A percentile compares a stretch with the other conserved stretches of the same genome.
These are phyloP conservation scores for Rachicladosporium sp. DNA, from an alignment of 2,329 filamentous ascomycete species.

Conservation along the genomic window DNA sequence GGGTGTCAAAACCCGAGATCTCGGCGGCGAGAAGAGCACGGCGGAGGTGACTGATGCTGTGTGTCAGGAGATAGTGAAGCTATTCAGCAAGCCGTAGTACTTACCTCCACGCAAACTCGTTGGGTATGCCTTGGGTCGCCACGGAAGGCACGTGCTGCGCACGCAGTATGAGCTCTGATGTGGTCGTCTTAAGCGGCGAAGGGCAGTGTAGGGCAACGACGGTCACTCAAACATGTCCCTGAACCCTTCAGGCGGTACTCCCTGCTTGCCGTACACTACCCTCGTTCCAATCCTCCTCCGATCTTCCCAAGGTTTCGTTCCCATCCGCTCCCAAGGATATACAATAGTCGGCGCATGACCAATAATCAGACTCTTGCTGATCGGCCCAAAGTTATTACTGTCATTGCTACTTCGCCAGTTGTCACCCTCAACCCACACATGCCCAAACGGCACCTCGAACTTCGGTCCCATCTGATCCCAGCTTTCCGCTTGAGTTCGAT, in stretches of 20 bases:
- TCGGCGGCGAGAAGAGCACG: constrained; percentile 46
- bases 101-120: no score
- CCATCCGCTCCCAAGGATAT: constrained; percentile 41
- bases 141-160: no score
- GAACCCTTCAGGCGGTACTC: constrained; percentile 1
- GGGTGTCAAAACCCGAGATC: constrained; percentile 45
- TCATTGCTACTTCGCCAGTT: constrained; percentile 61
- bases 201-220: no score
- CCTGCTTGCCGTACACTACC: constrained; percentile 25
- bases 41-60: constrained; percentile 48
- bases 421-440: constrained; percentile 94
- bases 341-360: constrained; percentile 63
- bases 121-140: no score
- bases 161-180: no score
- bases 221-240: no score
- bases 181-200: no score
- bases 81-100: constrained; percentile 17
- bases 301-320: constrained; percentile 39
- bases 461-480: constrained; percentile 20
- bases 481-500: constrained; percentile 13
- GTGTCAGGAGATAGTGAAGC: constrained; percentile 37
- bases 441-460: constrained; percentile 59
- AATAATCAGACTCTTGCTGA: constrained; percentile 53
- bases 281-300: constrained; percentile 23
- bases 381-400: constrained; percentile 80